Percentiles rank a stretch among this genome's conserved stretches.
Evolutionary conservation across 2,329 filamentous ascomycete genomes (phyloP).

Genomic region (Colletotrichum sp.): DNA sequence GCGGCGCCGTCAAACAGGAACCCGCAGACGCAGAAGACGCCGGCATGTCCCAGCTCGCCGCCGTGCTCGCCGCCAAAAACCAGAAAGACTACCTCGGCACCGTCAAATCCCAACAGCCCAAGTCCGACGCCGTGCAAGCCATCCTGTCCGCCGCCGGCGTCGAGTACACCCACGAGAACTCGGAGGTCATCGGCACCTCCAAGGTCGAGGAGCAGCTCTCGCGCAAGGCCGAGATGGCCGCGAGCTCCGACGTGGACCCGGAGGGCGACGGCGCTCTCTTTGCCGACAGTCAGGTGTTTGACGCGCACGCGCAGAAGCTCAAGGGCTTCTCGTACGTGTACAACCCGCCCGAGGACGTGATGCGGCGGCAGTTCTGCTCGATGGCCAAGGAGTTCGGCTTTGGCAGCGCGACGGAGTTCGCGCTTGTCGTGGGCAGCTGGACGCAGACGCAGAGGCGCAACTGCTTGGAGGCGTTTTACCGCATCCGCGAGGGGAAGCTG

Average conservation of each 20-base stretch:
- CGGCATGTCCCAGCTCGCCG: constrained; percentile 65
- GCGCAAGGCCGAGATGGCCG: constrained; percentile 71
- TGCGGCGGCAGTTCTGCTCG: constrained; percentile 83
- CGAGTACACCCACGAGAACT: constrained; percentile 95
- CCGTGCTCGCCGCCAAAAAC: constrained; percentile 44
- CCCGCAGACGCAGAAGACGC: constrained; percentile 55
- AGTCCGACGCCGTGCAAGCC: constrained; percentile 81
- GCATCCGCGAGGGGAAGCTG: constrained; percentile 62
- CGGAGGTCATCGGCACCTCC: constrained; percentile 91
- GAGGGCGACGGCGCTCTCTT: constrained; percentile 64
- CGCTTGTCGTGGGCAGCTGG: constrained; percentile 88
- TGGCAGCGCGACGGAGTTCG: constrained; percentile 79
- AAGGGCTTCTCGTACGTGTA: constrained; percentile 48
- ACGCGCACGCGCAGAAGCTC: constrained; percentile 6
- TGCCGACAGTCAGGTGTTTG: constrained; percentile 47
- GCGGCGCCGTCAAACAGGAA: constrained; percentile 47
- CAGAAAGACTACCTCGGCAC: constrained; percentile 49
- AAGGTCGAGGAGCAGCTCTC: constrained; percentile 88
- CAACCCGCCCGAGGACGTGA: constrained; percentile 76
- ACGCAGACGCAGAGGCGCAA: constrained; percentile 81
- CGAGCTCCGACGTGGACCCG: constrained; percentile 45
- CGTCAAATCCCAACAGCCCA: constrained; percentile 43
- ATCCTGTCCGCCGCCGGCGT: constrained; percentile 90
- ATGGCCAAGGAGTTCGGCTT: constrained; percentile 87
- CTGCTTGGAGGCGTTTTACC: constrained; percentile 83